Conservation (phyloP, 2,329 filamentous ascomycete genomes). For the Colletotrichum lupini region DNA sequence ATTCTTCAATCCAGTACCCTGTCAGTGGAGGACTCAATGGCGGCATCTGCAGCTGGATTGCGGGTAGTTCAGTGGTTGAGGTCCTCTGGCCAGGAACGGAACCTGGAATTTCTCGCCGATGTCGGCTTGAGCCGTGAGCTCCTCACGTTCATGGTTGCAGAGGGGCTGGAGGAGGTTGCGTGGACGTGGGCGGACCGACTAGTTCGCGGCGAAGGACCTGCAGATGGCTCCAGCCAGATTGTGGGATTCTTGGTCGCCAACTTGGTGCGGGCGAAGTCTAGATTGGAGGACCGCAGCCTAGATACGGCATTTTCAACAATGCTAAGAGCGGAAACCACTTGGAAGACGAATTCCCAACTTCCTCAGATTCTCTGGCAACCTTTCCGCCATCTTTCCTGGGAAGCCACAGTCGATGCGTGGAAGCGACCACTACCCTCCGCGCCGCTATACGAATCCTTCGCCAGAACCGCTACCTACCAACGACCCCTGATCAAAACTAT, state of each 20-base stretch:
- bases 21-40: slow-evolving; percentile 48
- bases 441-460: slow-evolving; percentile 63
- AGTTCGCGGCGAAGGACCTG: slow-evolving; percentile 37
- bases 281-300: slow-evolving; percentile 50
- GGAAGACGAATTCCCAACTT: slow-evolving; percentile 48
- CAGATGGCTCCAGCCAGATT: slow-evolving; percentile 9
- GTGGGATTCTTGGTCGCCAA: slow-evolving; percentile 46
- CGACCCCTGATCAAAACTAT: slow-evolving; percentile 17
- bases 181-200: slow-evolving; percentile 60
- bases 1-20: slow-evolving; percentile 48
- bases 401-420: slow-evolving; percentile 62
- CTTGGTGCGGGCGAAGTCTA: slow-evolving; percentile 57
- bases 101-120: slow-evolving; percentile 57
- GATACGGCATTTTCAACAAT: slow-evolving; percentile 62
- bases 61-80: slow-evolving; percentile 66
- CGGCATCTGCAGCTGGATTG: slow-evolving; percentile 55
- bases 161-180: slow-evolving; percentile 60
- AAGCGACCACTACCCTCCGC: slow-evolving; percentile 57
- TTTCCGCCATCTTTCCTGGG: slow-evolving; percentile 63
- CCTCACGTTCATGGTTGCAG: slow-evolving; percentile 62
- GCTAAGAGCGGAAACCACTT: slow-evolving; percentile 56
- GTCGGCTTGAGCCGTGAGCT: slow-evolving; percentile 52
- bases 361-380: slow-evolving; percentile 50
- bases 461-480: slow-evolving; percentile 55
- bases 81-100: slow-evolving; percentile 58